Evolutionary conservation across 1,284 basidiomycete genomes (phyloP), one percentile per base, ranked within the genome.

Genomic region (Ustilago vetiveriae): DNA sequence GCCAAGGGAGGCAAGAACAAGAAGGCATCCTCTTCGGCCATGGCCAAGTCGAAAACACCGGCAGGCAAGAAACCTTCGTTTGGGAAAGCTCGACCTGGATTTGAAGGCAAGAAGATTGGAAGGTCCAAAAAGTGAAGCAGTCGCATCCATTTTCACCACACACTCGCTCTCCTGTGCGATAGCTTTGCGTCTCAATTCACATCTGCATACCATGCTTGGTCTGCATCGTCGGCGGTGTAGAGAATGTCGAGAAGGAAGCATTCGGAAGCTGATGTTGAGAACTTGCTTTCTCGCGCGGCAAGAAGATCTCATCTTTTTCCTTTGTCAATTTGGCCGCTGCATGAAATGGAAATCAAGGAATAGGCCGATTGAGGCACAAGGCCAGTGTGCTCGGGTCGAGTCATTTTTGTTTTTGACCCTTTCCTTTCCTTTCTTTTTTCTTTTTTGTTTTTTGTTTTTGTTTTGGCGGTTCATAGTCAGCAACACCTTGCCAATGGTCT

Each of bases 51-150:
- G 17, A 73, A 73, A 62, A 69, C 66, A 35, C 57, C 60, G 1
- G 32, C 44, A 5, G 66, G 62, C 7, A 73, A 69, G 52, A 60
- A 56, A 26, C 49, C 51, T 4, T 52, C 49, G 13, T 60, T 68
- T 27, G 64, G 56, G 33, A 75, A 74, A 62, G 75, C 71, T 6
- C 50, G 76, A 22, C 76, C 76, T 13, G 76, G 76, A 5, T 78
- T 78, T 26, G 76, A 78, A 45, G 76, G 76, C 44, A 74, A 70
- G 42, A 69, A 63, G 55, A 64, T 70, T 27, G 67, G 67, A 27
- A 46, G 60, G 27, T 59, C 60, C 30, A 65, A 56, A 24, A 70
- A 65, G 52, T 70, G 42, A 41, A 19, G 27, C 27, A 29, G 6
- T 29, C 6, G 27, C 7, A 29, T 13, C 13, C 27, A 13, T 29